These are phyloP conservation scores for Gynandropsis gynandra DNA, from an alignment of 345 rosid genomes.

Conservation along the genomic window DNA sequence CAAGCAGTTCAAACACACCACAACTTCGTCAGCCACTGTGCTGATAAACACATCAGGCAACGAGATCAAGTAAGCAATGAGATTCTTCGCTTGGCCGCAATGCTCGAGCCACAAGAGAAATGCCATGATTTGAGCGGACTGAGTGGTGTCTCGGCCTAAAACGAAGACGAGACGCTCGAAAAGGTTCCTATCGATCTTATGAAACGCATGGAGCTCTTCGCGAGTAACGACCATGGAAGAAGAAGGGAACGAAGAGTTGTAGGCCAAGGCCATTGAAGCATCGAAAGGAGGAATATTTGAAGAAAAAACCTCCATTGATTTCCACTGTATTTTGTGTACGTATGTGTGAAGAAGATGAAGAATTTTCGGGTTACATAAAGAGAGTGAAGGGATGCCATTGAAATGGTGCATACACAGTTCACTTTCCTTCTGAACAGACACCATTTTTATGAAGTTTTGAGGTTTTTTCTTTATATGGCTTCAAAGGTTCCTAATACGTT, in stretches of 20 bases:
- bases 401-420: conserved; percentile 13
- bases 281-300: no score
- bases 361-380: background rate
- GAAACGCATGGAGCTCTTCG: conserved; percentile 43
- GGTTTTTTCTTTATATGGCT: no score
- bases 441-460: conserved; percentile 4
- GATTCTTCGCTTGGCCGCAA: conserved; percentile 5
- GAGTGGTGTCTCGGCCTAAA: conserved; percentile 37
- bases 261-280: no score
- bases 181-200: conserved; percentile 45
- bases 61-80: conserved; percentile 25
- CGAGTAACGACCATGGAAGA: conserved; percentile 12
- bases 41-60: conserved; percentile 31
- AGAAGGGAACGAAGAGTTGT: background rate
- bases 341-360: conserved; percentile 9
- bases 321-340: background rate
- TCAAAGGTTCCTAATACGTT: no score
- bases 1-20: conserved; percentile 37
- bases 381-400: background rate
- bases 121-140: conserved; percentile 51
- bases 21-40: conserved; percentile 44
- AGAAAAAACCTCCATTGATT: conserved; percentile 12
- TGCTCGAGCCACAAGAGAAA: conserved; percentile 56
- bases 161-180: conserved; percentile 36
- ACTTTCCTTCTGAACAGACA: conserved; percentile 8